Evolutionary conservation across 2,329 filamentous ascomycete species (phyloP), one percentile per base, ranked within the genome.

Genomic region (Fusarium pseudonygamai): DNA sequence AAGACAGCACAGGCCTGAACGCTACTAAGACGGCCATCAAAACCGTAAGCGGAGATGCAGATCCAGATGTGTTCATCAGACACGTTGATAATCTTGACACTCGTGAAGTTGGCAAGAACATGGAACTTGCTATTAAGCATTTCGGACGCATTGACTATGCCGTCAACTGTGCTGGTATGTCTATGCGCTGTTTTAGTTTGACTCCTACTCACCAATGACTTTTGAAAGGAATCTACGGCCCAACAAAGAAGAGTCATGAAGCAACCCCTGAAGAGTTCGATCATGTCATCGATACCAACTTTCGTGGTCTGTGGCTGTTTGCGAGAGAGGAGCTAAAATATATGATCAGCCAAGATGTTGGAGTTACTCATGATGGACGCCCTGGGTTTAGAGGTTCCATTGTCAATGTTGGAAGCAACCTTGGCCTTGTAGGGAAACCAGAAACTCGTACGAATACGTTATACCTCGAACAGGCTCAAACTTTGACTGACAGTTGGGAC

Each of bases 61-160:
- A 69, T 22, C 43, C 59, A 47, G 64, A 73, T 18, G 64, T 73
- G 13, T 75, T 80, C 28, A 64, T 60, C 30, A 73, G 78, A 15
- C 61, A 72, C 18, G 79, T 80, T 3, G 83, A 87, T 71, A 79
- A 84, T 34, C 72, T 81, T 8, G 71, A 79, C 20, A 80, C 82
- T 34, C 72, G 76, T 3, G 76, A 83, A 9, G 78, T 86, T 14
- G 67, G 80, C 9, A 59, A 59, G 7, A 78, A 82, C 15, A 76
- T 86, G 57, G 77, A 78, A 8, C 60, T 72, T 56, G 77, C 79
- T 6, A 78, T 84, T 8, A 66, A 74, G 4, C 71, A 76, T 20
- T 85, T 83, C 60, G 82, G 82, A 0, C 78, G 84, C 9, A 80
- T 87, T 22, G 84, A 87, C 75, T 87, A 87, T 75, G 83, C 82